Evolutionary conservation across 805 yeast species (phyloP), one percentile per base, ranked within the genome.

Genomic region (Wickerhamomyces silvicola): DNA sequence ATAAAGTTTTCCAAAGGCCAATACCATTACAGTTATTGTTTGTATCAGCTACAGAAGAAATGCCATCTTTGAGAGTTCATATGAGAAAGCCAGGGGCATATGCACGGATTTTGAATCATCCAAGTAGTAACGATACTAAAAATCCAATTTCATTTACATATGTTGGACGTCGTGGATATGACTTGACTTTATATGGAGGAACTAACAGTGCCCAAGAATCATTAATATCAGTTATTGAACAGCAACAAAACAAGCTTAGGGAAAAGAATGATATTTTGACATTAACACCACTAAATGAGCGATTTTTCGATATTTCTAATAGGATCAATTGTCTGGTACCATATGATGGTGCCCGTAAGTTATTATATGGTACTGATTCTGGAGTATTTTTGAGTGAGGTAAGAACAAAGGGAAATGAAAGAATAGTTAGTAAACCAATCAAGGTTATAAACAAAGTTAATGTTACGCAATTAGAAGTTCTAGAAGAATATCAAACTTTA

Each of bases 311-410:
- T 42, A 75, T 78, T 30, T 65, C 68, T 14, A 77, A 88, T 51
- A 74, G 81, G 39, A 83, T 90, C 46, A 87, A 85, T 52, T 87
- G 97, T 64, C 90, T 87, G 18, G 87, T 83, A 24, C 94, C 96
- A 21, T 81, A 84, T 56, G 95, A 92, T 52, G 96, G 96, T 32
- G 97, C 97, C 14, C 73, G 94, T 42, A 84, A 88, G 52, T 61
- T 88, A 42, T 56, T 92, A 22, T 88, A 84, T 50, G 97, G 97
- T 26, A 87, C 97, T 0, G 95, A 86, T 52, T 70, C 81, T 1
- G 97, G 98, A 5, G 78, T 92, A 3, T 92, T 81, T 66, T 74
- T 86, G 28, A 76, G 92, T 27, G 86, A 86, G 27, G 73, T 79
- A 28, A 68, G 71, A 36, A 48, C 45, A 8, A 50, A 66, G 31